Conservation (phyloP, 2,329 filamentous ascomycete species). For the Penicillium sp. region DNA sequence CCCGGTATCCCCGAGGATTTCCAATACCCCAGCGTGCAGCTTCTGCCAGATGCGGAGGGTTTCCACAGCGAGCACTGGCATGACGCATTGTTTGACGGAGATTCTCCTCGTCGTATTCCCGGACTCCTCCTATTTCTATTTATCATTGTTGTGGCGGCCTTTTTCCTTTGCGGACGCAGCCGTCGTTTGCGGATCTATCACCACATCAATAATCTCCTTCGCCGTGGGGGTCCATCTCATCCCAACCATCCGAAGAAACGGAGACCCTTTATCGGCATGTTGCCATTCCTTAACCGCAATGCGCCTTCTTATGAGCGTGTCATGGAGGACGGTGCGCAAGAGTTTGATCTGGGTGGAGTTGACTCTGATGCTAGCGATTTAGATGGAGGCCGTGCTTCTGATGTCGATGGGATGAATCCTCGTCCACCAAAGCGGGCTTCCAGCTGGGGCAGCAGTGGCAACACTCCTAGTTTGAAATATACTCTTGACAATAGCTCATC, state of each 20-base stretch:
- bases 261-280: slow-evolving; percentile 65
- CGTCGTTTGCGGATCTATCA: slow-evolving; percentile 64
- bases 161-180: slow-evolving; percentile 77
- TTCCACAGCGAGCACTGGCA: slow-evolving; percentile 56
- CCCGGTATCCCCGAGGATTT: slow-evolving; percentile 71
- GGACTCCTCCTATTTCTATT: slow-evolving; percentile 76
- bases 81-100: slow-evolving; percentile 63
- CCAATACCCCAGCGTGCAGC: slow-evolving; percentile 63
- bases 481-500: slow-evolving; percentile 43
- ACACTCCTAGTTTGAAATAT: slow-evolving; percentile 37
- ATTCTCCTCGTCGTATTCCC: slow-evolving; percentile 67
- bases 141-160: slow-evolving; percentile 67
- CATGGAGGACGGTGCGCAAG: slow-evolving; percentile 71
- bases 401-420: slow-evolving; percentile 52
- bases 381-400: slow-evolving; percentile 62
- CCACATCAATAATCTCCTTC: slow-evolving; percentile 48
- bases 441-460: slow-evolving; percentile 33
- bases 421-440: slow-evolving; percentile 52
- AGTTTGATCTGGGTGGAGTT: slow-evolving; percentile 74
- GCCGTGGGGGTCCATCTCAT: slow-evolving; percentile 32
- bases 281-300: slow-evolving; percentile 37
- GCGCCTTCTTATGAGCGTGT: slow-evolving; percentile 73
- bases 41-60: slow-evolving; percentile 33
- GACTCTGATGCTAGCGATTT: slow-evolving; percentile 55
- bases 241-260: slow-evolving; percentile 40